Evolutionary conservation across 2,329 filamentous ascomycete genomes (phyloP).

Genomic region (Cercospora zeae-maydis): DNA sequence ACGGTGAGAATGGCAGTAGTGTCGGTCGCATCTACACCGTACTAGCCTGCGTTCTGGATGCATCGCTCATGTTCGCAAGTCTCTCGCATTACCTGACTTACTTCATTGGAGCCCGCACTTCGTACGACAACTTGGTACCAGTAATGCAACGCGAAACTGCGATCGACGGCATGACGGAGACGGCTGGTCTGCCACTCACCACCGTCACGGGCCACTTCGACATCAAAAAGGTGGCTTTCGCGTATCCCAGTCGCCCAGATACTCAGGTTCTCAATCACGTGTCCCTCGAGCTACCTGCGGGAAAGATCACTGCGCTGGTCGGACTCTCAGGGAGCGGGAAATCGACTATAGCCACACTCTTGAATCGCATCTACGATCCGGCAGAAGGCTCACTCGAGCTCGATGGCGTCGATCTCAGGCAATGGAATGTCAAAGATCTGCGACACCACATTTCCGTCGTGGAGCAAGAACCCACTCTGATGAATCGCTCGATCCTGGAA

Average conservation of each 20-base stretch:
- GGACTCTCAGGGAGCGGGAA: constrained; percentile 49
- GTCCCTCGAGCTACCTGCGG: neutral
- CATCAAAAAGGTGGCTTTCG: constrained; percentile 40
- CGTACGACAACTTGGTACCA: neutral
- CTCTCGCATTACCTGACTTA: constrained; percentile 3
- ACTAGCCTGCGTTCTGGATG: constrained; percentile 1
- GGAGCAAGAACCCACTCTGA: constrained; percentile 51
- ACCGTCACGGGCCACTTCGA: constrained; percentile 26
- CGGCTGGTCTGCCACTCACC: neutral
- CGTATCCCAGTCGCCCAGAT: constrained; percentile 8
- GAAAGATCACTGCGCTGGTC: constrained; percentile 43
- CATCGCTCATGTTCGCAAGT: constrained; percentile 3
- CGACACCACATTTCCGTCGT: constrained; percentile 37
- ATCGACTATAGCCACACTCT: constrained; percentile 44
- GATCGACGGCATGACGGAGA: neutral
- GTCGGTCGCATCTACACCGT: constrained; percentile 33
- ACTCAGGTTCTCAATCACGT: neutral
- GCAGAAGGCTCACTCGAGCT: neutral
- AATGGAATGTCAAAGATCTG: constrained; percentile 23
- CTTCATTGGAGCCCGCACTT: constrained; percentile 5
- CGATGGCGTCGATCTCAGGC: neutral
- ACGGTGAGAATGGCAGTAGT: constrained; percentile 12
- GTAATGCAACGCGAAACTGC: neutral
- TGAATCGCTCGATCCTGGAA: constrained; percentile 52
- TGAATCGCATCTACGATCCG: neutral